Conservation (phyloP, 352 stramenopile species). For the Phytophthora capsici region DNA sequence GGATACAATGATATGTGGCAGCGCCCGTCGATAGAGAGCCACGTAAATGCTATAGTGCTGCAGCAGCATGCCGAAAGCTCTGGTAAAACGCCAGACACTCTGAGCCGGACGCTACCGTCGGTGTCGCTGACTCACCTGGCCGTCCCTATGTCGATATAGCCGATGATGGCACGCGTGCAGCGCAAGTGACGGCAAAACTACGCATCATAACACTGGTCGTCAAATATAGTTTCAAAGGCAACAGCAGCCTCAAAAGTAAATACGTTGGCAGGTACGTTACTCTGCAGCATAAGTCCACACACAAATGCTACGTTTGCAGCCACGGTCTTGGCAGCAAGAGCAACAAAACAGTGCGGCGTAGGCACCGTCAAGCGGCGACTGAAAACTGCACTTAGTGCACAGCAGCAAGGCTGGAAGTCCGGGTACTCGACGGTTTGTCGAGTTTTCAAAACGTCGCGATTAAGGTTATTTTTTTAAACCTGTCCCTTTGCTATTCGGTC, state of each 20-base stretch:
- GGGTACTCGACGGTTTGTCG: not conserved
- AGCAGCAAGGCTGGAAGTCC: not conserved
- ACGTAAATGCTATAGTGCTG: too few species aligned
- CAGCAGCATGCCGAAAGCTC: too few species aligned
- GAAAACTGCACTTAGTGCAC: not conserved
- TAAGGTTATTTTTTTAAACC: not conserved
- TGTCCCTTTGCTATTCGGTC: too few species aligned
- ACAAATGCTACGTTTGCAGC: not conserved
- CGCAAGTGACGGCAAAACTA: slow-evolving; percentile 22
- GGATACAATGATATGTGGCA: too few species aligned
- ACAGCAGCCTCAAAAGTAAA: slow-evolving; percentile 13
- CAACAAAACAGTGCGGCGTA: not conserved
- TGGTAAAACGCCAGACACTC: too few species aligned
- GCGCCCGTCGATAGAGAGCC: too few species aligned
- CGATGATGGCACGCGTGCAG: too few species aligned
- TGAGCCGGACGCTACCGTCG: too few species aligned
- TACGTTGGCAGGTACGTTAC: slow-evolving; percentile 7
- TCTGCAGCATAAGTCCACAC: slow-evolving; percentile 13
- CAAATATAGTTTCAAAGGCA: slow-evolving; percentile 7
- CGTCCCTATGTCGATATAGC: too few species aligned
- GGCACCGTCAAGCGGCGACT: not conserved
- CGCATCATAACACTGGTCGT: slow-evolving; percentile 9
- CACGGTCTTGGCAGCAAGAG: not conserved
- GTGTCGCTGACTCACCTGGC: too few species aligned
- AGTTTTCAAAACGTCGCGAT: not conserved